phyloP scores from a whole-genome alignment of 352 stramenopile species.

The Globisporangium parvum region DNA sequence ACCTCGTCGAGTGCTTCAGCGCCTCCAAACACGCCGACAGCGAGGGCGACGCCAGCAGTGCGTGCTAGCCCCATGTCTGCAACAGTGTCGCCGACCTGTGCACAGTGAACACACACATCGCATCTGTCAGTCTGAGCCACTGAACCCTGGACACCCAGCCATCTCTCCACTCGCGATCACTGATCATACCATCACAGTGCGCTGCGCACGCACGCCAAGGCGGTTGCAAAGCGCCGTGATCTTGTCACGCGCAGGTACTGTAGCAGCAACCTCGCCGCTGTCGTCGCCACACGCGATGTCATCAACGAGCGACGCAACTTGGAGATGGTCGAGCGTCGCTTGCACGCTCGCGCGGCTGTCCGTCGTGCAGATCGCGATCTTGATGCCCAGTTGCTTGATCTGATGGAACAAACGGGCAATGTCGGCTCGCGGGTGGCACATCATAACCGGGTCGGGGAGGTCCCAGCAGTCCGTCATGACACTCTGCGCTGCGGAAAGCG shows the following conservation, averaged over 20 bases:
- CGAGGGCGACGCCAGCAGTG: conserved; percentile 28
- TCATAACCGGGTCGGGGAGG: conserved; percentile 23
- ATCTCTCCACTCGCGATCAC: no score
- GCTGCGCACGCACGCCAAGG: conserved; percentile 25
- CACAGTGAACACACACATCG: not conserved
- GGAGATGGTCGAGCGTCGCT: conserved; percentile 25
- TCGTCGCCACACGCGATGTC: conserved; percentile 45
- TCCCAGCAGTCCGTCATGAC: conserved; percentile 21
- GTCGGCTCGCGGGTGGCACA: conserved; percentile 22
- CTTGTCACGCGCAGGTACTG: conserved; percentile 28
- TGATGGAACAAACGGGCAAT: conserved; percentile 23
- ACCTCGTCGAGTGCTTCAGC: conserved; percentile 34
- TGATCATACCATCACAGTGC: conserved; percentile 32
- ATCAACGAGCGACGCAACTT: conserved; percentile 30
- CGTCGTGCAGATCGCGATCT: conserved; percentile 45
- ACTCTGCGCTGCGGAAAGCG: conserved; percentile 6
- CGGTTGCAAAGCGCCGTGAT: conserved; percentile 35
- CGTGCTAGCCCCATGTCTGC: conserved; percentile 36
- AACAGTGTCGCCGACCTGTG: conserved; percentile 36
- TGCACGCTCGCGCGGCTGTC: conserved; percentile 32
- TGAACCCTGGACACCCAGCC: no score
- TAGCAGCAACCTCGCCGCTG: conserved; percentile 31
- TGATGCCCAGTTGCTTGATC: conserved; percentile 33
- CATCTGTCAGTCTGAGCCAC: no score
- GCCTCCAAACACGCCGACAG: conserved; percentile 38